phyloP scores from a whole-genome alignment of 306 rosid species.

The Dicorynia guianensis region DNA sequence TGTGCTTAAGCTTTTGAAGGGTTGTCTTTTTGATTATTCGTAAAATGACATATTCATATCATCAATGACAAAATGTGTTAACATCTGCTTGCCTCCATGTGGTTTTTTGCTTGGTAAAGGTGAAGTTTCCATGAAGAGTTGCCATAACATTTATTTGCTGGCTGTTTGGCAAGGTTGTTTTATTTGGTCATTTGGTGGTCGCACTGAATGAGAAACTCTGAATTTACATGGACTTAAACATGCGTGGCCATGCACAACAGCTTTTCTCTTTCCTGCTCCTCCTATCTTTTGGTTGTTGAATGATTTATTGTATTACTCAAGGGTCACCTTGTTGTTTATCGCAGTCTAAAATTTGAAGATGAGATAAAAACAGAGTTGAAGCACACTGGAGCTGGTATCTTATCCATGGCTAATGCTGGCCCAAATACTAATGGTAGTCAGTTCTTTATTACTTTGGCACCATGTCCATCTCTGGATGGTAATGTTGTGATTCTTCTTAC shows the following conservation, averaged over 20 bases:
- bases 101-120: too few species aligned
- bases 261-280: too few species aligned
- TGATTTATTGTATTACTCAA: background rate
- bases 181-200: too few species aligned
- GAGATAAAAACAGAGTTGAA: conserved; percentile 90
- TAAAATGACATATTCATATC: background rate
- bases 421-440: conserved; percentile 96
- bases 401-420: conserved; percentile 99
- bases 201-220: too few species aligned
- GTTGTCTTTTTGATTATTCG: background rate
- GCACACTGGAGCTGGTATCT: conserved; percentile 98
- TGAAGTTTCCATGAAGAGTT: too few species aligned
- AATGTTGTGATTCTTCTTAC: conserved; percentile 33
- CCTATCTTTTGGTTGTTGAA: conserved; percentile 3
- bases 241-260: too few species aligned
- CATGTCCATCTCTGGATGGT: conserved; percentile 97
- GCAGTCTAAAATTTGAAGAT: conserved; percentile 86
- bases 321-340: conserved; percentile 16
- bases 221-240: too few species aligned
- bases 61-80: background rate
- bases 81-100: too few species aligned
- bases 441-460: conserved; percentile 91
- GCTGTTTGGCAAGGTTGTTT: too few species aligned
- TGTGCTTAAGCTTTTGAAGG: conserved; percentile 3
- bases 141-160: too few species aligned